These are phyloP conservation scores for Rauvolfia tetraphylla DNA, from an alignment of 257 asterid genomes.

Conservation along the genomic window DNA sequence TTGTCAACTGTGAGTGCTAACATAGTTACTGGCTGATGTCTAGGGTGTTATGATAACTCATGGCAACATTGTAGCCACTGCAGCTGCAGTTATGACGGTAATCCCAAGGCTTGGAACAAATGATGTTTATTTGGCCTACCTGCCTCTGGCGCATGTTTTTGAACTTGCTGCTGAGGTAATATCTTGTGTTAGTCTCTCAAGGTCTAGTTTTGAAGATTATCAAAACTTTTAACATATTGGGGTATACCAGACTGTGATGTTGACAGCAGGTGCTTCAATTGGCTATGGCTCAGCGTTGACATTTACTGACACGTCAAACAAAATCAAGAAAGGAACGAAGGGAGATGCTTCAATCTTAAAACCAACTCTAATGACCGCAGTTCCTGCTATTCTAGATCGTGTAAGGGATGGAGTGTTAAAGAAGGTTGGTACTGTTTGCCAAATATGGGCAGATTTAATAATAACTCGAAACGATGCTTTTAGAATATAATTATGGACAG, in stretches of 20 bases:
- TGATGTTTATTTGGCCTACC: constrained; percentile 80
- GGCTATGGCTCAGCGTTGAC: constrained; percentile 90
- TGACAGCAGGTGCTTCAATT: constrained; percentile 69
- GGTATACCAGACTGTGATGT: constrained; percentile 65
- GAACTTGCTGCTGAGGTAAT: constrained; percentile 94
- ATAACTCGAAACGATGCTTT: background rate
- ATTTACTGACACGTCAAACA: constrained; percentile 87
- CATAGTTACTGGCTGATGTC: constrained; percentile 12
- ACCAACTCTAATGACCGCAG: constrained; percentile 84
- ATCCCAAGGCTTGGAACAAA: constrained; percentile 62
- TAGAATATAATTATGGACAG: constrained; percentile 4
- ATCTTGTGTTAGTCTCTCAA: constrained; percentile 12
- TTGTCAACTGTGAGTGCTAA: background rate
- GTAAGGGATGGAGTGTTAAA: constrained; percentile 84
- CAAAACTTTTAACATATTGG: constrained; percentile 29
- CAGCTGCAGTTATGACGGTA: constrained; percentile 87
- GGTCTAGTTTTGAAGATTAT: constrained; percentile 12
- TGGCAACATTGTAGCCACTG: constrained; percentile 84
- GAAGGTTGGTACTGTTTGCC: constrained; percentile 44
- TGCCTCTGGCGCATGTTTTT: constrained; percentile 92
- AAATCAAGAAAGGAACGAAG: constrained; percentile 79
- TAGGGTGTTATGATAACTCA: constrained; percentile 98
- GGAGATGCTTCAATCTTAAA: constrained; percentile 81
- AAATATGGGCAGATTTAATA: background rate
- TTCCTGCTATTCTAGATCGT: constrained; percentile 92